Evolutionary conservation across 2,329 filamentous ascomycete species (phyloP), one percentile per base, ranked within the genome.

Genomic region (Ascochyta rabiei): DNA sequence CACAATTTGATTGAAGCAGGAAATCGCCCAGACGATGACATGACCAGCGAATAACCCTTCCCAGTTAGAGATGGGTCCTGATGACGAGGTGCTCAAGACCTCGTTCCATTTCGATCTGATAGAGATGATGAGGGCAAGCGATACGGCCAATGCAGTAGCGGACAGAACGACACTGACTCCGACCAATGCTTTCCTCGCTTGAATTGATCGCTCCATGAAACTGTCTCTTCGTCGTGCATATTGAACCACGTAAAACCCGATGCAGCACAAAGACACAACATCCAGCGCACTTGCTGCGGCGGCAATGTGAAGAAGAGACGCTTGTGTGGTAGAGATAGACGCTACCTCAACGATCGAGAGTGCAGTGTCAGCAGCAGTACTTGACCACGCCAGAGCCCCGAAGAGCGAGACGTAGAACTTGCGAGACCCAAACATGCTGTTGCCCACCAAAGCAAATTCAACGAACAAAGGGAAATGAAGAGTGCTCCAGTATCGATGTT

Each of bases 321-420:
- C 48, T 6, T 66, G 51, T 30, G 67, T 55, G 26, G 48, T 48
- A 18, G 66, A 69, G 37, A 76, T 57, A n/a, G 73, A 70, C 8
- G 63, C 59, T 3, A 75, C 67, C 38, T 76, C 69, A 18, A 77
- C 55, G n/a, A 76, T 67, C 12, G 70, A 63, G 34, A 76, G 59
- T 26, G 73, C 60, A n/a, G 72, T 61, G 31, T 73, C 66, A n/a
- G 67, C 67, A 44, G 72, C 63, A 40, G 70, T 76, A 53, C 71
- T 65, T 35, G 71, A 68, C 57, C 70, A 69, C 26, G 75, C 68
- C 21, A 72, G 52, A 34, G 66, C 62, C 16, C 74, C 70, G 7
- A 76, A 51, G 42, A 73, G 59, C 37, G 68, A 73, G 48, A 71
- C 57, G 51, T 64, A 73, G 40, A 64, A 60, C 52, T 65, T 69